These are phyloP conservation scores for Penicillium sp. DNA, from an alignment of 2,329 filamentous ascomycete genomes.

Conservation along the genomic window DNA sequence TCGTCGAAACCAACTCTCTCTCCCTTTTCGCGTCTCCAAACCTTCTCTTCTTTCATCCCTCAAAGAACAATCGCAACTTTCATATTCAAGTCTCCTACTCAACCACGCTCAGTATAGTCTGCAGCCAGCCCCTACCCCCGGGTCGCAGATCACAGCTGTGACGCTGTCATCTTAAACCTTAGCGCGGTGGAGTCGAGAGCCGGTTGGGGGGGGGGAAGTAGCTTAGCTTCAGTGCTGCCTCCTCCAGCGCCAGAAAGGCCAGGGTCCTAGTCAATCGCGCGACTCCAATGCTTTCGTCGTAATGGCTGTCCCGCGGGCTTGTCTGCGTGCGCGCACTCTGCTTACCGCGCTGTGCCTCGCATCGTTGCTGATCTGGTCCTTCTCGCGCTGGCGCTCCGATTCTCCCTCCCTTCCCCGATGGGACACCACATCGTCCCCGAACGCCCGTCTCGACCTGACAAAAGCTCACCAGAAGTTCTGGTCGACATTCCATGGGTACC, in stretches of 20 bases:
- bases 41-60: neutral
- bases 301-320: constrained; percentile 8
- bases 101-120: neutral
- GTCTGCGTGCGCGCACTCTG: constrained; percentile 18
- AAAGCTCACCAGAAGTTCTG: constrained; percentile 32
- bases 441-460: constrained; percentile 9
- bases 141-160: neutral
- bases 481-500: constrained; percentile 34
- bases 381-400: constrained; percentile 8
- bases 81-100: too few relatives aligned
- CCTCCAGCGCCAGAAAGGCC: neutral
- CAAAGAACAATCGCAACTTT: too few relatives aligned
- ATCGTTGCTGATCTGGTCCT: constrained; percentile 11
- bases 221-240: neutral
- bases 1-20: neutral
- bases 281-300: constrained; percentile 18
- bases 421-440: neutral
- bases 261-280: neutral
- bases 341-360: constrained; percentile 8
- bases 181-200: neutral
- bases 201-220: neutral
- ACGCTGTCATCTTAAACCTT: neutral
- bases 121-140: neutral
- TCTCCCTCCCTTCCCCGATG: neutral
- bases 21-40: neutral